Evolutionary conservation across 768 basidiomycete genomes (phyloP).

Genomic region (Dentipellis sp.): DNA sequence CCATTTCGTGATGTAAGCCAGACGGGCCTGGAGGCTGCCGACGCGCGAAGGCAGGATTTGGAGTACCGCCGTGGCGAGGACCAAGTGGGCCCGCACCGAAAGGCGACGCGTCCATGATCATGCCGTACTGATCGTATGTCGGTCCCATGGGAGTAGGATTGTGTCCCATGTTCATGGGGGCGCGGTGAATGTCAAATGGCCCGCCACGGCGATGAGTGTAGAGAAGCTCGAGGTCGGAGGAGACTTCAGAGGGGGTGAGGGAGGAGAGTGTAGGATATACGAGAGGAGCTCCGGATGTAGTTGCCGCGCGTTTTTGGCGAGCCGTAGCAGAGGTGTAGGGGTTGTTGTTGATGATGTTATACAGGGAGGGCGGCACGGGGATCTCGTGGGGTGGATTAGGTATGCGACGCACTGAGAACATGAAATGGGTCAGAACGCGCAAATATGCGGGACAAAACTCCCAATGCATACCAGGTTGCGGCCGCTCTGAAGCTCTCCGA

Average conservation of each 20-base stretch:
- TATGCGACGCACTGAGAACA: constrained; percentile 44
- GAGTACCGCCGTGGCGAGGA: constrained; percentile 2
- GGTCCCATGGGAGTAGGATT: constrained; percentile 3
- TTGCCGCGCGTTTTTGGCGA: constrained; percentile 13
- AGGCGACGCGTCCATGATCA: constrained; percentile 7
- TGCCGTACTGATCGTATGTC: constrained; percentile 1
- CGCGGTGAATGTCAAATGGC: background rate
- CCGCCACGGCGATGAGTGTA: constrained; percentile 15
- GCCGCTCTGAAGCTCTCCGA: constrained; percentile 67
- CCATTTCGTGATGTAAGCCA: constrained; percentile 9
- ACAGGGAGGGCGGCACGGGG: constrained; percentile 50
- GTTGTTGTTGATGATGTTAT: constrained; percentile 55
- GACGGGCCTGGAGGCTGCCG: constrained; percentile 12
- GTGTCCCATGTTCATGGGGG: constrained; percentile 5
- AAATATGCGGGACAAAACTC: background rate
- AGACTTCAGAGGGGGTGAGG: constrained; percentile 22
- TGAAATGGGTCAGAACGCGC: background rate
- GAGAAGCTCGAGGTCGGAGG: constrained; percentile 23
- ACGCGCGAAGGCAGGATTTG: background rate
- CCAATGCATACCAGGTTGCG: constrained; percentile 50
- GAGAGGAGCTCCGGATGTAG: constrained; percentile 7
- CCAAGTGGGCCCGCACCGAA: constrained; percentile 6
- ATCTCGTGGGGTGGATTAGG: constrained; percentile 44
- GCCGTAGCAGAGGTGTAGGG: constrained; percentile 32
- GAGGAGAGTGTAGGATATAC: constrained; percentile 23